Percentiles rank a stretch among this genome's conserved stretches.
These are phyloP conservation scores for Leishmania turanica DNA, from an alignment of 208 protist species.

Conservation along the genomic window DNA sequence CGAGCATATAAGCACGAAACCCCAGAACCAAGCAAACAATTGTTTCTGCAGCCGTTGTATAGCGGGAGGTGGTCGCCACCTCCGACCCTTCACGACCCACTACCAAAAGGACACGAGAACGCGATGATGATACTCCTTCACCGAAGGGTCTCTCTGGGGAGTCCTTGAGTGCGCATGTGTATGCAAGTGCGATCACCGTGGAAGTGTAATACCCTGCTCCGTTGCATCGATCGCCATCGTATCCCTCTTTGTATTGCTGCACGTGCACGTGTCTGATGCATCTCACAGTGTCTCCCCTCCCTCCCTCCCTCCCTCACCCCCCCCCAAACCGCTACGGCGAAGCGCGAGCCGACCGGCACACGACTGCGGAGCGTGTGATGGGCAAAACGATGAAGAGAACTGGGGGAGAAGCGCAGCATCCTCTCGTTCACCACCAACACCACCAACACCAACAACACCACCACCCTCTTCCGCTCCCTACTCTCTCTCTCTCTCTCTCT, in stretches of 20 bases:
- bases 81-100: no score
- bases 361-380: background rate
- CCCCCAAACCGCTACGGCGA: background rate
- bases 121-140: background rate
- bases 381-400: background rate
- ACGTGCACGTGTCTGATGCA: background rate
- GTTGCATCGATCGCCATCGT: background rate
- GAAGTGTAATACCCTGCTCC: background rate
- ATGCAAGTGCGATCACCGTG: background rate
- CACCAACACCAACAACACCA: background rate
- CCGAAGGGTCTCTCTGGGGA: background rate
- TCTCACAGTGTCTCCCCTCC: background rate
- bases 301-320: no score
- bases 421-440: background rate
- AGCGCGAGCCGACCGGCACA: background rate
- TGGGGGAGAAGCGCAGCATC: background rate
- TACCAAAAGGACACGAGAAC: no score
- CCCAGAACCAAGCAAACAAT: background rate
- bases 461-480: background rate
- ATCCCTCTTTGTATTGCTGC: background rate
- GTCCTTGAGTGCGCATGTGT: background rate
- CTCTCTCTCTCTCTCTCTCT: no score
- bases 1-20: background rate
- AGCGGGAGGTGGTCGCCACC: background rate
- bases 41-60: background rate